A percentile compares a stretch with the other conserved stretches of the same genome.
Evolutionary conservation across 345 rosid species (phyloP).

Genomic region (Toxicodendron radicans): DNA sequence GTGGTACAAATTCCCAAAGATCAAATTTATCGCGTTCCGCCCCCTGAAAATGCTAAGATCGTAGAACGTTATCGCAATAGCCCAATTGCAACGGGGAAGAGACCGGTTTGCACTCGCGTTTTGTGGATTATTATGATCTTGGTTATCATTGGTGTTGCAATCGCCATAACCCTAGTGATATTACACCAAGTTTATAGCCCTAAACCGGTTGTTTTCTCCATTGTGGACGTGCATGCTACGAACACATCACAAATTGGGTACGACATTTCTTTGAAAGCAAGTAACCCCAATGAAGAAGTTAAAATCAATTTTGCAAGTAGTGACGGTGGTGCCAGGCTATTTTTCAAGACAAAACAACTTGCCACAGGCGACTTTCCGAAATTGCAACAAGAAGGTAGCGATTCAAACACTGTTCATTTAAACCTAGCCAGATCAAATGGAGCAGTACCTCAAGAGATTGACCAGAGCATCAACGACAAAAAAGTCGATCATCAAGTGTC

Average conservation of each 20-base stretch:
- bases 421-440: conserved; percentile 21
- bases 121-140: conserved; percentile 28
- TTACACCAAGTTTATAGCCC: conserved; percentile 23
- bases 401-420: conserved; percentile 20
- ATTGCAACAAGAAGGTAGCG: conserved; percentile 27
- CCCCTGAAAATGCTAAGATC: conserved; percentile 53
- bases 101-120: conserved; percentile 16
- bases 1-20: conserved; percentile 68
- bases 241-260: conserved; percentile 13
- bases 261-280: conserved; percentile 27
- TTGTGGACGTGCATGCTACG: conserved; percentile 17
- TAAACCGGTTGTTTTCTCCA: conserved; percentile 22
- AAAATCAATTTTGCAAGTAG: conserved; percentile 30
- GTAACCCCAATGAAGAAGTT: conserved; percentile 40
- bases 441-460: conserved; percentile 17
- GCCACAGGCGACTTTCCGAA: conserved; percentile 40
- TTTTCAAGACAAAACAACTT: conserved; percentile 35
- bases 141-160: conserved; percentile 16
- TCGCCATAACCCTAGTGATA: conserved; percentile 19
- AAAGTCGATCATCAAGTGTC: conserved; percentile 21
- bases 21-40: conserved; percentile 63
- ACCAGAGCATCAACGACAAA: conserved; percentile 18
- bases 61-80: conserved; percentile 35
- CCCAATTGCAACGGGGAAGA: conserved; percentile 17
- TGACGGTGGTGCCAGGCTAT: conserved; percentile 26